Base-by-base conservation (phyloP, 2,329 filamentous ascomycete genomes). In the Epichloe uncinata region DNA sequence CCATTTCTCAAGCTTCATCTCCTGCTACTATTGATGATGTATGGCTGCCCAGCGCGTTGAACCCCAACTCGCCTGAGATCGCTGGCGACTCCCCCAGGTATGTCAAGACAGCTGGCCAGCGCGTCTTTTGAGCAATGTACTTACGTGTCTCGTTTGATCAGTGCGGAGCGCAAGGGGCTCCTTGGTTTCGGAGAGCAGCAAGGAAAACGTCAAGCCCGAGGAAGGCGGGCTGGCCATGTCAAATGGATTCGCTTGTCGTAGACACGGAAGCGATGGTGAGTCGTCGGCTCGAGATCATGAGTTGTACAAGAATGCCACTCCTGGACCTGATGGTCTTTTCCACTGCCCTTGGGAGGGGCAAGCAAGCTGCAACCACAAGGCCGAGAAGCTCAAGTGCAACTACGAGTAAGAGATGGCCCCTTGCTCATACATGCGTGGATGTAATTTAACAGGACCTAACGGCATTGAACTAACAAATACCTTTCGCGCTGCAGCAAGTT, bases 301-400 rank as follows among this genome's bases (percentile, higher is more conserved):
- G 18, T 71, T 87, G 12, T 91, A 90, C 73, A 82, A 83, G 64
- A 80, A 79, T 57, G 78, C 75, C 49, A 69, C 70, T 44, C 78
- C 82, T 9, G 67, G 76, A 40, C 66, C 74, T 35, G 87, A 95
- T 68, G 89, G 88, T 62, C 79, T 94, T 52, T 97, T 93, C 72
- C 88, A 95, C 71, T 97, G 91, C 75, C 91, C 91, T 5, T 93
- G 85, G 75, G 82, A 85, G 65, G 81, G 81, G 59, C 75, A 82
- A 53, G 51, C 70, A 34, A 73, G 65, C 62, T 97, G 91, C 78
- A 85, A 79, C 67, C 91, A 96, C 80, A 86, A 87, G 71, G 81
- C 90, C 40, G 93, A 94, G 63, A 93, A 94, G 73, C 85, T 97
- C 60, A 96, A 96, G 79, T 96, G 91, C 82, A 95, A 95, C 71